Percentiles rank a stretch among this genome's conserved stretches.
phyloP scores from a whole-genome alignment of 306 rosid genomes.

The Citrullus colocynthis region DNA sequence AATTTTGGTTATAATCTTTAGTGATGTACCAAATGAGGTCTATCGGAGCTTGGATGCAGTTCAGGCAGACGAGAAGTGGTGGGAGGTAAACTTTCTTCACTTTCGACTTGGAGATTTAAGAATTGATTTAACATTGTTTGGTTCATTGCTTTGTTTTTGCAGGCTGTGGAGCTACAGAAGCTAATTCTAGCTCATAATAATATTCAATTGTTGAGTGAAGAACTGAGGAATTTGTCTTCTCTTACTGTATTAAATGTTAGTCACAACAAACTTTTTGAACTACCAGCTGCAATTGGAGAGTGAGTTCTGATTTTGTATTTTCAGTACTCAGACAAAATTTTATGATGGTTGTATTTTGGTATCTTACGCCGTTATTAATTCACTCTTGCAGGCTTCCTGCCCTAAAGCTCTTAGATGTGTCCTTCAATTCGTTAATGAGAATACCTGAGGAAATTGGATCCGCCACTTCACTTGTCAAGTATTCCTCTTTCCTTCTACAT shows the following conservation, averaged over 20 bases:
- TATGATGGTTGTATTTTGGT: not conserved
- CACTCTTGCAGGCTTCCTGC: slow-evolving; percentile 43
- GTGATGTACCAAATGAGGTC: slow-evolving; percentile 74
- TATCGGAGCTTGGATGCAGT: slow-evolving; percentile 53
- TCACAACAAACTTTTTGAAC: slow-evolving; percentile 61
- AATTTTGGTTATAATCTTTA: slow-evolving; percentile 15
- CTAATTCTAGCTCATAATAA: slow-evolving; percentile 76
- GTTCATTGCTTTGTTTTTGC: slow-evolving; percentile 11
- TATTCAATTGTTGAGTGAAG: slow-evolving; percentile 52
- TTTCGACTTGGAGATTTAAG: not conserved
- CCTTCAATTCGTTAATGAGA: slow-evolving; percentile 38
- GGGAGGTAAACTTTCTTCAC: slow-evolving; percentile 51
- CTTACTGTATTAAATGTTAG: slow-evolving; percentile 67
- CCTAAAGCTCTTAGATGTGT: slow-evolving; percentile 67
- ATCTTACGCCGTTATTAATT: not conserved
- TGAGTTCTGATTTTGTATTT: slow-evolving; percentile 26
- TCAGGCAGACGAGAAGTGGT: slow-evolving; percentile 72
- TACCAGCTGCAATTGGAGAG: slow-evolving; percentile 90
- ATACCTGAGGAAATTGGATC: slow-evolving; percentile 79
- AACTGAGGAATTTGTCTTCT: slow-evolving; percentile 47
- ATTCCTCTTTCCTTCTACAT: slow-evolving; percentile 8
- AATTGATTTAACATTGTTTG: not conserved
- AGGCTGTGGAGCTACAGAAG: slow-evolving; percentile 92
- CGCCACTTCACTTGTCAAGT: slow-evolving; percentile 76
- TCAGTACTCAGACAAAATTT: not conserved